Conservation (phyloP, 73 alveolate genomes). For the Durusdinium trenchii region DNA sequence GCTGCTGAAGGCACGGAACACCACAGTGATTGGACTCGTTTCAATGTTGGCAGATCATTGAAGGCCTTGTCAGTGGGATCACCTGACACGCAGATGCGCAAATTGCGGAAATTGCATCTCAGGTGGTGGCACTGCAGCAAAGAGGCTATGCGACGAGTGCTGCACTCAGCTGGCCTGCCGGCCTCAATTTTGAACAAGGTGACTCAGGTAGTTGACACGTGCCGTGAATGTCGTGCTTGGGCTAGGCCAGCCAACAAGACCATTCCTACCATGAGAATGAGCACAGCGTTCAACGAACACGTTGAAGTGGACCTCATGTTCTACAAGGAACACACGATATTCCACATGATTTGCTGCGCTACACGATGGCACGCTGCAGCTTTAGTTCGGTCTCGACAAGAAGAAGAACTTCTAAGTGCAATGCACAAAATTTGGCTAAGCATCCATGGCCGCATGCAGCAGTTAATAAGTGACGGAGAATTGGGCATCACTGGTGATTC, state of each 20-base stretch:
- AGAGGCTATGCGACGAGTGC: background rate
- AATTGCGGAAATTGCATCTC: constrained; percentile 29
- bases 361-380: constrained; percentile 59
- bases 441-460: constrained; percentile 4
- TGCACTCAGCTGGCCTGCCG: background rate
- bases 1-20: constrained; percentile 1
- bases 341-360: background rate
- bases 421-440: background rate
- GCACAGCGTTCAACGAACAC: background rate
- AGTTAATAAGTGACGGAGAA: constrained; percentile 18
- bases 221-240: constrained; percentile 20
- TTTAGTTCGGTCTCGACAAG: background rate
- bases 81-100: background rate
- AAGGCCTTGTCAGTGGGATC: background rate
- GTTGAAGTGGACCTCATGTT: background rate
- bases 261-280: background rate
- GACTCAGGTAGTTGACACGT: background rate
- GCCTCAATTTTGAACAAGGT: background rate
- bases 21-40: constrained; percentile 32
- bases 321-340: background rate
- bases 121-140: constrained; percentile 10
- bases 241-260: background rate
- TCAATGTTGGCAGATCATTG: background rate
- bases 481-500: background rate
- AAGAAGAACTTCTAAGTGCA: background rate